phyloP scores from a whole-genome alignment of 768 basidiomycete species.

The Suillus fuscotomentosus region DNA sequence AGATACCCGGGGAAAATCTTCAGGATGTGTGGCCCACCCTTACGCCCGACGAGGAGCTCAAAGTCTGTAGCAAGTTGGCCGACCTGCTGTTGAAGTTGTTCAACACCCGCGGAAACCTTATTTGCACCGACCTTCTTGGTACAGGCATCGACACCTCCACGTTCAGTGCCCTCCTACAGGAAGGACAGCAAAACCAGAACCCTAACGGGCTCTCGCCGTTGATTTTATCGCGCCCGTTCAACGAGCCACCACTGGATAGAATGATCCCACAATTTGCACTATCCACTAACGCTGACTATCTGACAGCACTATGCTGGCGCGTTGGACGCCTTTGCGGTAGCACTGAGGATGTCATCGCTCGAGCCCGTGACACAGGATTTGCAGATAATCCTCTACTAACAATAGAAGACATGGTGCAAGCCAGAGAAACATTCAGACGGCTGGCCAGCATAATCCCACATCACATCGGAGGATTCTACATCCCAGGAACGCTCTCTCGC shows the following conservation, averaged over 20 bases:
- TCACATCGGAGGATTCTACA: conserved; percentile 30
- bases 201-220: conserved; percentile 8
- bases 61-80: conserved; percentile 21
- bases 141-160: conserved; percentile 16
- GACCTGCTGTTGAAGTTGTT: conserved; percentile 30
- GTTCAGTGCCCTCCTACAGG: conserved; percentile 8
- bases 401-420: conserved; percentile 18
- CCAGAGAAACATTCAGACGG: conserved; percentile 26
- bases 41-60: conserved; percentile 16
- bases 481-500: conserved; percentile 23
- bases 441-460: conserved; percentile 21
- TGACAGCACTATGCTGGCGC: conserved; percentile 23
- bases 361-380: conserved; percentile 15
- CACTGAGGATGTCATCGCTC: not conserved
- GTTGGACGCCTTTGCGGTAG: conserved; percentile 23
- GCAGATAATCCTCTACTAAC: conserved; percentile 16
- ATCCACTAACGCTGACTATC: conserved; percentile 24
- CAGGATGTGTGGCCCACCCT: conserved; percentile 26
- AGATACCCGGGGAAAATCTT: conserved; percentile 27
- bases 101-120: conserved; percentile 21
- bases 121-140: conserved; percentile 32
- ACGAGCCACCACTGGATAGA: conserved; percentile 22
- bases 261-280: conserved; percentile 25
- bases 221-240: conserved; percentile 24
- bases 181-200: conserved; percentile 6